phyloP scores from a whole-genome alignment of 2,329 filamentous ascomycete genomes.

The Pseudogymnoascus sp. region DNA sequence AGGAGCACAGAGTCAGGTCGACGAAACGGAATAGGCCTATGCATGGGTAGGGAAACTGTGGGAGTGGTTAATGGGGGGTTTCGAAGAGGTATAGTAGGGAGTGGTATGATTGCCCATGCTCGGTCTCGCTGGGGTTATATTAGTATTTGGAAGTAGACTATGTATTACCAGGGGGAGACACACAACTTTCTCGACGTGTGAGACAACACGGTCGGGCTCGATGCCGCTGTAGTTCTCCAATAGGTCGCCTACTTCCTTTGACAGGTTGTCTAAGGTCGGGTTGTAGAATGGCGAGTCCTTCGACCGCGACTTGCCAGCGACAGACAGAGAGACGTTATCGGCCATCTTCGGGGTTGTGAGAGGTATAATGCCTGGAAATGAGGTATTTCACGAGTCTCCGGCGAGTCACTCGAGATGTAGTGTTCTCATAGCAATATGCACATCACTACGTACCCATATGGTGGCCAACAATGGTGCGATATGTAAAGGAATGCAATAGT shows the following conservation, averaged over 20 bases:
- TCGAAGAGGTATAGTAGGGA: not conserved
- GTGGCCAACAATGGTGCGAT: not conserved
- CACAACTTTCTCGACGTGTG: conserved; percentile 14
- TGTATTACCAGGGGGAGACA: not conserved
- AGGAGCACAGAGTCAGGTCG: conserved; percentile 15
- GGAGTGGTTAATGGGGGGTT: not conserved
- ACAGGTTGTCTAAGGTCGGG: conserved; percentile 10
- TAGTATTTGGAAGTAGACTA: not conserved
- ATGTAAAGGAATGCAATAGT: not conserved
- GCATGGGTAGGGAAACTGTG: conserved; percentile 18
- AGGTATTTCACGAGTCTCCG: not conserved
- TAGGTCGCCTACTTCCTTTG: conserved; percentile 10
- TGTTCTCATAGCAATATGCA: not conserved
- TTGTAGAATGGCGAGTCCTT: conserved; percentile 7
- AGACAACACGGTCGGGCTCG: conserved; percentile 9
- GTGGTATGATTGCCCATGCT: conserved; percentile 15
- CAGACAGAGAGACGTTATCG: not conserved
- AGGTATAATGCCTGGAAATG: not conserved
- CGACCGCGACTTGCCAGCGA: not conserved
- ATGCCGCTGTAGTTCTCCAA: conserved; percentile 16
- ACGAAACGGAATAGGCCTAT: conserved; percentile 20
- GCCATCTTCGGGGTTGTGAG: not conserved
- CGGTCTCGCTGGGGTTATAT: conserved; percentile 10
- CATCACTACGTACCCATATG: not conserved
- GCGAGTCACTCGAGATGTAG: not conserved